Base-by-base conservation (phyloP, 1,284 basidiomycete species). In the Ceratobasidium sp. region DNA sequence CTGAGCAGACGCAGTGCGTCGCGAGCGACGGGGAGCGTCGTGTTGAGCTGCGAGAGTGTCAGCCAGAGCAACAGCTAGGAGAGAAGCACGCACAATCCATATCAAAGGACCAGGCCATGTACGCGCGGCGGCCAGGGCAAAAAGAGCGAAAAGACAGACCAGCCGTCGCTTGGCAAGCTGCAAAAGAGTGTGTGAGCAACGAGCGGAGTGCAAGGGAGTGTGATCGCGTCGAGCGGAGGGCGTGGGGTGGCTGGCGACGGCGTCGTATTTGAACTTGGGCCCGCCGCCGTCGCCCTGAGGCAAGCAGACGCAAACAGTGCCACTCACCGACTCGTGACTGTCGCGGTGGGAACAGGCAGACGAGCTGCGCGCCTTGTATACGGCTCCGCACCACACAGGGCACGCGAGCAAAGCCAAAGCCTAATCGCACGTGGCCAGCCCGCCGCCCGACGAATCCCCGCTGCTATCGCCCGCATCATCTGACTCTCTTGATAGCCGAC, bases 71-170 rank as follows among this genome's bases (percentile, higher is more conserved):
- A 23, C n/a, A 16, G 30, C 30, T 2, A 38, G 25, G 21, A 28
- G n/a, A 59, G 21, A 28, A 16, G 77, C 76, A 30, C 75, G 67
- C 54, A 79, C 79, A 76, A 76, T 78, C 78, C 78, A 79, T 79
- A 56, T 73, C 75, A 75, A 77, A 78, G 76, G 77, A 76, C 78
- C 77, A 78, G 75, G 77, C 75, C 73, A 76, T 73, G 72, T 66
- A 72, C 74, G 51, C 69, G 76, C 72, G 60, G 77, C 73, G 72
- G 78, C 78, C 78, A 78, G 78, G 74, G 74, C 77, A 76, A 73
- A 75, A 75, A 69, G 71, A 58, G 59, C n/a, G 23, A 49, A 49
- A 49, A 51, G 70, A 56, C 11, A 28, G 70, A 42, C 59, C 67
- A 62, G 61, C 58, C 60, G 59, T 63, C 59, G 53, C 59, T 21